Base-by-base conservation (phyloP, 768 basidiomycete genomes). In the Piloderma croceum region DNA sequence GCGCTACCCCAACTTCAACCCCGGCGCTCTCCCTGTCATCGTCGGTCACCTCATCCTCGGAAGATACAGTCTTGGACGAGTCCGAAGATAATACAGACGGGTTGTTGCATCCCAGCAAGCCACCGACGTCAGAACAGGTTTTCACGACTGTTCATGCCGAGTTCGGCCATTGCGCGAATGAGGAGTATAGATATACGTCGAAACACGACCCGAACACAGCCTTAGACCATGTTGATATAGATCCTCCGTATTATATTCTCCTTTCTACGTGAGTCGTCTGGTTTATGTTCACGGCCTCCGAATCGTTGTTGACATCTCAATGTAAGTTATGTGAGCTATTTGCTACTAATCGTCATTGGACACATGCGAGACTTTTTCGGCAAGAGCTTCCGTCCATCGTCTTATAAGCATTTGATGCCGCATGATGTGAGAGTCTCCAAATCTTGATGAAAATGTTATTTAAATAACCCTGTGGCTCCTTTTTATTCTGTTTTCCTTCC, bases 331-430 rank as follows among this genome's bases (percentile, higher is more conserved):
- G 73, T 94, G 62, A 84, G 86, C 67, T 98, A 94, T 66, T 76
- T 98, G 51, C 73, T 97, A 44, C 79, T 98, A 42, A 94, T 98
- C 49, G 72, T 79, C 48, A 64, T 99, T 34, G 96, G 96, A 15
- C 96, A 98, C 56, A 65, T 93, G 34, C 81, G 94, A 40, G 96
- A 99, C 64, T 99, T 97, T 58, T 64, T 98, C 47, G 94, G 94
- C 18, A 98, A 96, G 64, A 73, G 81, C 32, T 69, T 96, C 39
- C 62, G 72, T 42, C 74, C 83, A 4, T 59, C 73, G 10, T 69
- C 73, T 24, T 97, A 90, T 59, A 71, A 70, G 38, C 90, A 96
- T 64, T 68, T 99, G 41, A 79, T 90, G 65, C 83, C 90, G 35
- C 69, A 74, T 48, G 71, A 90, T 52, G 93, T 94, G 57, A 63